Percentiles rank a stretch among this genome's conserved stretches.
phyloP scores from a whole-genome alignment of 2,329 filamentous ascomycete genomes.

The Rhynchosporium secalis region DNA sequence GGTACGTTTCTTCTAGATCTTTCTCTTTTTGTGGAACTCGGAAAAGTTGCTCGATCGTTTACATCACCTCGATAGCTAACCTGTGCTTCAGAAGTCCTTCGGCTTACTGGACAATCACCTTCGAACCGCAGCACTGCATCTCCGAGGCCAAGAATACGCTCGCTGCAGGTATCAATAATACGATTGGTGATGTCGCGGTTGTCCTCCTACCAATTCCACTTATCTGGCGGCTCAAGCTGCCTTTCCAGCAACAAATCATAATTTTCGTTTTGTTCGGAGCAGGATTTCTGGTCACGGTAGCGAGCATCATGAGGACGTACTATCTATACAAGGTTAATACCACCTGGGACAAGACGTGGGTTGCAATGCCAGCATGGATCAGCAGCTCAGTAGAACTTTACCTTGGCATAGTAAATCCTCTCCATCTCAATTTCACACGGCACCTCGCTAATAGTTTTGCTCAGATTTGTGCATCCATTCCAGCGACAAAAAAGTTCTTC shows the following conservation, averaged over 20 bases:
- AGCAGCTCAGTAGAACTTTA: slow-evolving; percentile 44
- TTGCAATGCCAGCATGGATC: slow-evolving; percentile 40
- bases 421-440: no score
- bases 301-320: slow-evolving; percentile 43
- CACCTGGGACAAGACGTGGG: slow-evolving; percentile 41
- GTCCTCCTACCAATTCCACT: slow-evolving; percentile 52
- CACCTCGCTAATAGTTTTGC: not conserved
- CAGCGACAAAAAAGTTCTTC: slow-evolving; percentile 47
- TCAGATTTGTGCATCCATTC: slow-evolving; percentile 26
- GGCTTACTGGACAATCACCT: slow-evolving; percentile 42
- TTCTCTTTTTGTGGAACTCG: not conserved
- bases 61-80: not conserved
- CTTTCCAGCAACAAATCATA: slow-evolving; percentile 48
- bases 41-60: no score
- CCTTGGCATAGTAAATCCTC: slow-evolving; percentile 39
- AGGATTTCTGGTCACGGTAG: slow-evolving; percentile 47
- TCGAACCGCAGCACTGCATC: slow-evolving; percentile 44
- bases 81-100: slow-evolving; percentile 39
- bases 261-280: slow-evolving; percentile 50
- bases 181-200: slow-evolving; percentile 56
- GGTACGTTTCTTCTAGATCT: slow-evolving; percentile 35
- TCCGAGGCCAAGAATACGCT: slow-evolving; percentile 53
- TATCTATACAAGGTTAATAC: slow-evolving; percentile 38
- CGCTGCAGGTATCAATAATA: slow-evolving; percentile 58
- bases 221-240: slow-evolving; percentile 47